Conservation (phyloP, 176 grass and related monocot species). For the Oryza officinalis region DNA sequence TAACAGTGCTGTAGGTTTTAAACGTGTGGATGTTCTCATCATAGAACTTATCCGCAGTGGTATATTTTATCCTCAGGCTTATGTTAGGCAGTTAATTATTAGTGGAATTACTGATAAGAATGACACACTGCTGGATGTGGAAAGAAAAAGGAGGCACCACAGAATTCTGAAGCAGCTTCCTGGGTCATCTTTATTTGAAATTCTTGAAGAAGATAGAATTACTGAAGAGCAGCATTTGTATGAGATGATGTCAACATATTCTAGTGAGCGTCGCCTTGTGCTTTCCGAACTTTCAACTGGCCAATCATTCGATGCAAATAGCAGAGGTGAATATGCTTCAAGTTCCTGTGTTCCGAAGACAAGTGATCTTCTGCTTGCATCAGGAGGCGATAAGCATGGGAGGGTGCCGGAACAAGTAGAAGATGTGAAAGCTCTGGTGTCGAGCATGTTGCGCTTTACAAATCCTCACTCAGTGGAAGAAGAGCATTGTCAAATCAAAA, state of each 20-base stretch:
- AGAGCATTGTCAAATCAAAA: slow-evolving; percentile 52
- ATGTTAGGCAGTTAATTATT: slow-evolving; percentile 95
- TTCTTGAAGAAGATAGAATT: slow-evolving; percentile 75
- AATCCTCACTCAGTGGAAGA: slow-evolving; percentile 53
- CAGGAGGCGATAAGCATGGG: slow-evolving; percentile 50
- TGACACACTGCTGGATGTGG: slow-evolving; percentile 61
- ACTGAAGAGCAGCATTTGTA: slow-evolving; percentile 54
- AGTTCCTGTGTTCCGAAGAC: slow-evolving; percentile 52
- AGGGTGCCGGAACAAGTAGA: slow-evolving; percentile 64
- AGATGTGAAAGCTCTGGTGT: slow-evolving; percentile 72
- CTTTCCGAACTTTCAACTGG: slow-evolving; percentile 68
- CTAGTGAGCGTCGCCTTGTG: slow-evolving; percentile 85
- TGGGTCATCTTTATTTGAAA: slow-evolving; percentile 68
- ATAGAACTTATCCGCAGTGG: slow-evolving; percentile 82
- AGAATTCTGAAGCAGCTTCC: slow-evolving; percentile 93
- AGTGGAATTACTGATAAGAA: slow-evolving; percentile 84
- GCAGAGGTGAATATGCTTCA: slow-evolving; percentile 40
- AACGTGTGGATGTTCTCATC: slow-evolving; percentile 69
- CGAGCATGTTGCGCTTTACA: slow-evolving; percentile 63
- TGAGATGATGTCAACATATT: slow-evolving; percentile 72
- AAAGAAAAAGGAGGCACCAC: slow-evolving; percentile 82
- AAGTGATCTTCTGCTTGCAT: slow-evolving; percentile 34
- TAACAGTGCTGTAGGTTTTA: slow-evolving; percentile 73
- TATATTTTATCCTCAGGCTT: slow-evolving; percentile 91
- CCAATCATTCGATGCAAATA: slow-evolving; percentile 45